Evolutionary conservation across 352 stramenopile species (phyloP).

Genomic region (Phytophthora constricta): DNA sequence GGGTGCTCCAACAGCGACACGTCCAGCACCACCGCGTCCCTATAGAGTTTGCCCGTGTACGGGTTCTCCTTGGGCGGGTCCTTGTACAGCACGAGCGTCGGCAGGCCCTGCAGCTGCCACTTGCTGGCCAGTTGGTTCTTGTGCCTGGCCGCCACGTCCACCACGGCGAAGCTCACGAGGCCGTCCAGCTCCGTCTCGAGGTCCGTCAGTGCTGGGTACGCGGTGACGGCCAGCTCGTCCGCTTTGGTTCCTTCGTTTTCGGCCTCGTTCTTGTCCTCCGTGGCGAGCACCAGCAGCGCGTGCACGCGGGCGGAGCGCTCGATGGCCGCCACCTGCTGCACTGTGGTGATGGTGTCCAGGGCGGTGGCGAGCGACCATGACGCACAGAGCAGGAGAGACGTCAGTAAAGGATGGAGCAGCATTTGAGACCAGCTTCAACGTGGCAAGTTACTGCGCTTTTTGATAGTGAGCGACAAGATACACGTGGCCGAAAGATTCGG

Average conservation of each 20-base stretch:
- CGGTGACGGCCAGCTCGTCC: conserved; percentile 33
- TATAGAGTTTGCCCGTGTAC: conserved; percentile 73
- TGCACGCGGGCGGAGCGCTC: conserved; percentile 42
- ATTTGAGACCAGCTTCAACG: too few species aligned
- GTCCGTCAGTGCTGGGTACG: conserved; percentile 46
- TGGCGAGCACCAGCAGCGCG: conserved; percentile 40
- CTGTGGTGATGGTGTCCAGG: conserved; percentile 35
- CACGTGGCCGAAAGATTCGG: not conserved
- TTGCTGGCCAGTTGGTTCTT: conserved; percentile 52
- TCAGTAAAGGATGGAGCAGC: conserved; percentile 12
- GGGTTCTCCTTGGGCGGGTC: conserved; percentile 73
- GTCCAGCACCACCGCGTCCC: conserved; percentile 46
- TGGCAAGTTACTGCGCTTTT: not conserved
- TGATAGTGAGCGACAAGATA: not conserved
- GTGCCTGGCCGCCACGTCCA: conserved; percentile 41
- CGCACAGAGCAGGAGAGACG: conserved; percentile 21
- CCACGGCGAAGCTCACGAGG: conserved; percentile 50
- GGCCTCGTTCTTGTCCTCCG: conserved; percentile 17
- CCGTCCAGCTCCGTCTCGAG: conserved; percentile 54
- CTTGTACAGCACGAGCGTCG: conserved; percentile 66
- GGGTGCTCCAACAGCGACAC: conserved; percentile 48
- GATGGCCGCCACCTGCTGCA: conserved; percentile 30
- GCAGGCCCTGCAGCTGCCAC: conserved; percentile 56
- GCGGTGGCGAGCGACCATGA: conserved; percentile 20
- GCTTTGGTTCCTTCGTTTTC: conserved; percentile 18